A percentile compares a stretch with the other conserved stretches of the same genome.
Conservation (phyloP, 2,329 filamentous ascomycete genomes). For the Colletotrichum orbiculare region DNA sequence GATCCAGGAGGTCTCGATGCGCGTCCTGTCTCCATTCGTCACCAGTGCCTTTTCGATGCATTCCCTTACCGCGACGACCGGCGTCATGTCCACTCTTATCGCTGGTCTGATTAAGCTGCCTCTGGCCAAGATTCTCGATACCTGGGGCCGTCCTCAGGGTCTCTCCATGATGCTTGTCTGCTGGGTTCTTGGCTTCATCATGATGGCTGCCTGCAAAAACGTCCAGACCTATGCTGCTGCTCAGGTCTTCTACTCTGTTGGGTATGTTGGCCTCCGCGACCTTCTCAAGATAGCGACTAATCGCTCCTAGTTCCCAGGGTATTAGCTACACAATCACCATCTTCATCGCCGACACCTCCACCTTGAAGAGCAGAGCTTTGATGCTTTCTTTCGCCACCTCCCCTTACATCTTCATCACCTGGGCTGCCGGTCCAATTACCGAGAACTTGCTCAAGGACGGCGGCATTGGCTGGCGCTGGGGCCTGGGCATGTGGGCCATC, state of each 20-base stretch:
- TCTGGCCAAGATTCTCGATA: constrained; percentile 74
- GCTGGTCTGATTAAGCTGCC: constrained; percentile 72
- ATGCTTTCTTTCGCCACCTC: constrained; percentile 72
- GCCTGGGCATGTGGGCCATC: constrained; percentile 73
- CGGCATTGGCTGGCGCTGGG: constrained; percentile 74
- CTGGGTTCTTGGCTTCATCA: constrained; percentile 64
- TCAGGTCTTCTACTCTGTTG: constrained; percentile 74
- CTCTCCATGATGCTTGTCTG: constrained; percentile 64
- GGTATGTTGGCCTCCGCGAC: constrained; percentile 47
- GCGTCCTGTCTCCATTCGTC: constrained; percentile 58
- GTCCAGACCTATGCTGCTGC: constrained; percentile 72
- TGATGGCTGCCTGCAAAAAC: constrained; percentile 73
- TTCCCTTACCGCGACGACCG: constrained; percentile 63
- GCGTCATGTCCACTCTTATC: constrained; percentile 65
- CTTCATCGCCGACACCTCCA: constrained; percentile 76
- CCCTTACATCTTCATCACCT: constrained; percentile 75
- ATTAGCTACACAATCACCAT: constrained; percentile 60
- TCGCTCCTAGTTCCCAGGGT: constrained; percentile 47
- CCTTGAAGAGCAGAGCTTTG: constrained; percentile 72
- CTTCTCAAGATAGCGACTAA: background rate
- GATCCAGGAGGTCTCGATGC: constrained; percentile 50
- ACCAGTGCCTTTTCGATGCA: constrained; percentile 64
- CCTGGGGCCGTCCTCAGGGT: constrained; percentile 74
- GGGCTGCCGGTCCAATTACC: constrained; percentile 69
- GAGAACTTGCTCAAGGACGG: constrained; percentile 55